These are phyloP conservation scores for Gamsiella multidivaricata DNA, from an alignment of 192 early-diverging fungal genomes.

Conservation along the genomic window DNA sequence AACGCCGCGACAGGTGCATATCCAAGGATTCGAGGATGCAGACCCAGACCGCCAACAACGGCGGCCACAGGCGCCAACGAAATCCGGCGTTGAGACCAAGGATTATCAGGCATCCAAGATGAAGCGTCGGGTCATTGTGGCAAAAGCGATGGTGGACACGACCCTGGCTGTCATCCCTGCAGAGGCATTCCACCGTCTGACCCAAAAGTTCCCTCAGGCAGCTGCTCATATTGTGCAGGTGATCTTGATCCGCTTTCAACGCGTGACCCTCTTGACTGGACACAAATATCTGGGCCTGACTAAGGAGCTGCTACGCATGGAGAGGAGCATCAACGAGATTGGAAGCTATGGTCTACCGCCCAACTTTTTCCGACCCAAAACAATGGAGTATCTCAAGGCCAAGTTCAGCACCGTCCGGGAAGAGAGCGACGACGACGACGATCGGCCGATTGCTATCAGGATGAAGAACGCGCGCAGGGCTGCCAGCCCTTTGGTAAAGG, in stretches of 20 bases:
- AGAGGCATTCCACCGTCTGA: conserved; percentile 89
- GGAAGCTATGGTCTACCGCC: conserved; percentile 66
- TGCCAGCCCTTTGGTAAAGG: conserved; percentile 27
- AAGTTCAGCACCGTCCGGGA: conserved; percentile 56
- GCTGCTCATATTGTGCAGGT: conserved; percentile 96
- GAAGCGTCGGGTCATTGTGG: conserved; percentile 82
- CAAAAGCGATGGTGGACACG: conserved; percentile 85
- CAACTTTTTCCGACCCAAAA: conserved; percentile 62
- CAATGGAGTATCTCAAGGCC: conserved; percentile 65
- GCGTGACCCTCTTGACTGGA: conserved; percentile 92
- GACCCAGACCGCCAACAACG: not conserved
- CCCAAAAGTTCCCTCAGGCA: conserved; percentile 90
- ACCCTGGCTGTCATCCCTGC: conserved; percentile 96
- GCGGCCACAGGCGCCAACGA: not conserved
- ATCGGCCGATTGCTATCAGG: conserved; percentile 48
- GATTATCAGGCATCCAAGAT: conserved; percentile 42
- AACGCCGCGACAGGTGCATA: conserved; percentile 28
- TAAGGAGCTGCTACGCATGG: conserved; percentile 86
- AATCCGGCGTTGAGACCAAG: not conserved
- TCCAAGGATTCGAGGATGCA: conserved; percentile 19
- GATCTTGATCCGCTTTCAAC: conserved; percentile 94
- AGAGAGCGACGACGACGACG: conserved; percentile 51
- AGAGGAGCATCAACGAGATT: conserved; percentile 85
- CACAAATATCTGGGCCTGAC: conserved; percentile 89
- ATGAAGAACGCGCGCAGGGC: conserved; percentile 39